Conservation (phyloP, 371 early-diverging fungal species). For the Umbelopsis sp. region DNA sequence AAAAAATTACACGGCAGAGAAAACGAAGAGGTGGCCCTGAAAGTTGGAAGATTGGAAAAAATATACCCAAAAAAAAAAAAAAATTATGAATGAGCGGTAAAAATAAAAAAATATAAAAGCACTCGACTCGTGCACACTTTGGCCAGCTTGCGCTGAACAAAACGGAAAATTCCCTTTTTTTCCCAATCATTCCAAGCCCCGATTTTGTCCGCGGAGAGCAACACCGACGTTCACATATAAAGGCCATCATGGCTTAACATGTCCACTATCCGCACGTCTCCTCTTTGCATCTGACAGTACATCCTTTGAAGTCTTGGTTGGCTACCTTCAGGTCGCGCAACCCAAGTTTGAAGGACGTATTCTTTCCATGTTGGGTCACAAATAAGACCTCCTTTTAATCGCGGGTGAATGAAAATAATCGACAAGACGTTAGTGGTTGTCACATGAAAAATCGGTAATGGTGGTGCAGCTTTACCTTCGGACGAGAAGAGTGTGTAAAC, state of each 20-base stretch:
- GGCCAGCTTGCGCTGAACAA: background rate
- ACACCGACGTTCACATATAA: conserved; percentile 25
- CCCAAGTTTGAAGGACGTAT: conserved; percentile 48
- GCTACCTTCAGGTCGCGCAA: conserved; percentile 24
- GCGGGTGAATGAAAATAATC: conserved; percentile 4
- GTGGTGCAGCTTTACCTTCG: conserved; percentile 40
- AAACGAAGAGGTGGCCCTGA: background rate
- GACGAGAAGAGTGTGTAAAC: conserved; percentile 63
- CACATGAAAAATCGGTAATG: background rate
- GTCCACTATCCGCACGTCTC: conserved; percentile 43
- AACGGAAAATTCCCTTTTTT: background rate
- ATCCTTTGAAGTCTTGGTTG: conserved; percentile 34
- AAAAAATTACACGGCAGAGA: background rate
- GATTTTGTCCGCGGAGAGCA: background rate
- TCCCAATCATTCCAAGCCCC: background rate
- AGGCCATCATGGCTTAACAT: conserved; percentile 41
- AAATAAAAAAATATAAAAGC: background rate
- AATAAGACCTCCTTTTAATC: conserved; percentile 37
- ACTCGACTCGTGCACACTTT: background rate
- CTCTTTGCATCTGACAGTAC: conserved; percentile 42
- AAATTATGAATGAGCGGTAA: background rate
- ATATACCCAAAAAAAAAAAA: conserved; percentile 13
- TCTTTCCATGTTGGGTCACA: conserved; percentile 54
- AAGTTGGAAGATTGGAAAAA: background rate
- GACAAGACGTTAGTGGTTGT: background rate